Evolutionary conservation across 2,329 filamentous ascomycete species (phyloP).

Genomic region (Ophiostoma perfectum): DNA sequence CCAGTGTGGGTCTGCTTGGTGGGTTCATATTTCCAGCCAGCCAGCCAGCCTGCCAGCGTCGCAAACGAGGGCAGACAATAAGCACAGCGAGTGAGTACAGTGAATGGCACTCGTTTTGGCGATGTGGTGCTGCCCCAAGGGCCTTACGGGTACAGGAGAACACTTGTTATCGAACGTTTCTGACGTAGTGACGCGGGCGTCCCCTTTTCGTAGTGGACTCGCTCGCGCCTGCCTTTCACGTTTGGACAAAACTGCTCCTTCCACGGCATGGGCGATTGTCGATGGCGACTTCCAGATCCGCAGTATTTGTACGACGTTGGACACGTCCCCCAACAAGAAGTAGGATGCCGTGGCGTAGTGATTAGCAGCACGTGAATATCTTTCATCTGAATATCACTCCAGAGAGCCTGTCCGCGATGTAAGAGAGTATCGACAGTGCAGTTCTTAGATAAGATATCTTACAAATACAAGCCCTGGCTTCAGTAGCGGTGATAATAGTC

Average conservation of each 20-base stretch:
- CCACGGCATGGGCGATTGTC: neutral
- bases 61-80: neutral
- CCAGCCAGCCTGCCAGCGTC: neutral
- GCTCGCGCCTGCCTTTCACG: no score
- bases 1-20: conserved; percentile 1
- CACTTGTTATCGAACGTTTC: neutral
- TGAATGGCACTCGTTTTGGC: neutral
- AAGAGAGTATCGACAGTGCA: no score
- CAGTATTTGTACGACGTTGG: neutral
- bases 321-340: no score
- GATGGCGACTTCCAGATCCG: neutral
- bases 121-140: neutral
- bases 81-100: no score
- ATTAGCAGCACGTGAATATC: neutral
- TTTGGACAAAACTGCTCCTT: neutral
- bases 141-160: neutral
- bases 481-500: neutral
- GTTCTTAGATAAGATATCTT: no score
- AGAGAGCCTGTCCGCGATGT: no score
- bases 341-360: no score
- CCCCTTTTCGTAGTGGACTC: neutral
- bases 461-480: neutral
- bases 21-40: neutral
- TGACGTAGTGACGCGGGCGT: neutral
- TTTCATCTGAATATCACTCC: neutral